Conservation (phyloP, 1,139 yeast genomes). For the Debaryomyces coudertii region DNA sequence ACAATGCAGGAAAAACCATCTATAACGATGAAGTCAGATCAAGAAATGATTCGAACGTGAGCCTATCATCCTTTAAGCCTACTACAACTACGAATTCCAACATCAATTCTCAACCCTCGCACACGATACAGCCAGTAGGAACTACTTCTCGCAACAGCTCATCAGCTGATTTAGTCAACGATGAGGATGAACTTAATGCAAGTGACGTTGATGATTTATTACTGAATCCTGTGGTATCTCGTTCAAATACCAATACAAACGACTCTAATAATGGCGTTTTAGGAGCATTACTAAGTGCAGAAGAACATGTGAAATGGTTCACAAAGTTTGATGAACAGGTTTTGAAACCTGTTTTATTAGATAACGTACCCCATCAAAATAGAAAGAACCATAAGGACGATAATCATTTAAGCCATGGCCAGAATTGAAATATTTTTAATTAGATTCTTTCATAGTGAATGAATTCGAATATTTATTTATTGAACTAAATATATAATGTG, state of each 20-base stretch:
- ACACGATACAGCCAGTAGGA: background rate
- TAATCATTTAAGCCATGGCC: background rate
- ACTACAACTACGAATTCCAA: conserved; percentile 5
- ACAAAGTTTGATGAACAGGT: conserved; percentile 91
- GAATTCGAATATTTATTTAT: background rate
- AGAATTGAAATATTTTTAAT: background rate
- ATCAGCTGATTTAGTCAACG: conserved; percentile 24
- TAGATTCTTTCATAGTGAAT: background rate
- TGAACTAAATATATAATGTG: conserved; percentile 6
- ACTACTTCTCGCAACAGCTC: conserved; percentile 15
- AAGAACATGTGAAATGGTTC: conserved; percentile 89
- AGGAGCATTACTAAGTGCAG: conserved; percentile 56
- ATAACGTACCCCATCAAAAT: conserved; percentile 39
- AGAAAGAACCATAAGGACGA: conserved; percentile 16
- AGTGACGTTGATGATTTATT: conserved; percentile 47
- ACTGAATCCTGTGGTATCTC: conserved; percentile 12
- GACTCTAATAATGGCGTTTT: conserved; percentile 33
- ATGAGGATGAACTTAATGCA: conserved; percentile 39
- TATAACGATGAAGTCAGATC: conserved; percentile 26
- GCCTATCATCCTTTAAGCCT: conserved; percentile 25
- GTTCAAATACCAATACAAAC: conserved; percentile 10
- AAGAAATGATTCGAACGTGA: conserved; percentile 31
- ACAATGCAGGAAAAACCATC: conserved; percentile 6
- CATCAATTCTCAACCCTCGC: background rate
- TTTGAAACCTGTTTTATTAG: conserved; percentile 92